These are phyloP conservation scores for Diaporthe longicolla DNA, from an alignment of 2,329 filamentous ascomycete species.

Conservation along the genomic window DNA sequence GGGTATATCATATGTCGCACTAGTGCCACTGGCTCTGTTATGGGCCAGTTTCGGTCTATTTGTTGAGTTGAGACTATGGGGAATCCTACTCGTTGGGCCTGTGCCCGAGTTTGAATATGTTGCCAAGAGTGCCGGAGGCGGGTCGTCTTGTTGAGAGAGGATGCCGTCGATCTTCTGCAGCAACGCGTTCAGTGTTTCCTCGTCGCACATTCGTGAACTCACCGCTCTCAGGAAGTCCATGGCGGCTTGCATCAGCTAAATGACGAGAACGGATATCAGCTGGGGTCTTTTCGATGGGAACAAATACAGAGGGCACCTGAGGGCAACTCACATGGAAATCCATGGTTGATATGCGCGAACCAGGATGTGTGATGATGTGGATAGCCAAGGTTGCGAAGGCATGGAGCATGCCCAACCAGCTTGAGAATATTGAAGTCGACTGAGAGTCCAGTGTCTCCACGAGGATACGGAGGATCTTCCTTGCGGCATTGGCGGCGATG, in stretches of 20 bases:
- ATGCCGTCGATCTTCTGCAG: not conserved
- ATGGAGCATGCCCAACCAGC: not conserved
- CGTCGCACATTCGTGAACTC: not conserved
- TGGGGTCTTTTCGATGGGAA: not conserved
- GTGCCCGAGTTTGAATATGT: not conserved
- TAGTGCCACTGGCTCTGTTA: not conserved
- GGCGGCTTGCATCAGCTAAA: not conserved
- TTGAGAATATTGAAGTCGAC: not conserved
- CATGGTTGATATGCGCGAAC: not conserved
- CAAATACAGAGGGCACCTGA: too few relatives aligned
- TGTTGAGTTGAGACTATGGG: not conserved
- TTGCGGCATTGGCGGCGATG: not conserved
- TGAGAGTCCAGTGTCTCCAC: not conserved
- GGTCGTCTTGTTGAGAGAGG: not conserved
- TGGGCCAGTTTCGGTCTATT: not conserved
- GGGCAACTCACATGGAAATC: not conserved
- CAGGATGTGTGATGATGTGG: constrained; percentile 3
- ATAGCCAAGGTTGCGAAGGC: not conserved
- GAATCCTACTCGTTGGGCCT: too few relatives aligned
- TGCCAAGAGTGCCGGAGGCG: not conserved
- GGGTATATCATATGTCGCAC: not conserved
- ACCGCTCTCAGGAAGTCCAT: not conserved
- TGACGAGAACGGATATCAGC: not conserved
- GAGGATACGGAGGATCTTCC: not conserved
- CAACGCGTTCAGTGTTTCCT: not conserved